Conservation (phyloP, 2,329 filamentous ascomycete genomes). For the Raffaelea deltoideospora region DNA sequence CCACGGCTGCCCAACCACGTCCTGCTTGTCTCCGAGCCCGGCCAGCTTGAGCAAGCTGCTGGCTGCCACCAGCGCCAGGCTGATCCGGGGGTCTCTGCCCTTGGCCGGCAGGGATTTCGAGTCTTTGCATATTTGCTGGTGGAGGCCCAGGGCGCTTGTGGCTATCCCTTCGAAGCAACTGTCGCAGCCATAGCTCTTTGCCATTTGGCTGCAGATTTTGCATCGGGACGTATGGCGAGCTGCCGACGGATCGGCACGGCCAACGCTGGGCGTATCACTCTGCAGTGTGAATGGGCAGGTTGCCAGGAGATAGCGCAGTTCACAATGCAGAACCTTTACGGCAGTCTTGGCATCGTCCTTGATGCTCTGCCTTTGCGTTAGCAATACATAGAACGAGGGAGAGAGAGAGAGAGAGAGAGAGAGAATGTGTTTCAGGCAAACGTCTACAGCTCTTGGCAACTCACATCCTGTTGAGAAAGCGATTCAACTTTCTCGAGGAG, state of each 20-base stretch:
- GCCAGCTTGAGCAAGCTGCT: constrained; percentile 16
- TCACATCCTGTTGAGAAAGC: not conserved
- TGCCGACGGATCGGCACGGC: not conserved
- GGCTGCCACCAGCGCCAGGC: constrained; percentile 17
- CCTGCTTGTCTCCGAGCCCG: constrained; percentile 7
- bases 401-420: too few relatives aligned
- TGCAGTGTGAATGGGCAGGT: constrained; percentile 17
- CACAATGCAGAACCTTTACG: constrained; percentile 21
- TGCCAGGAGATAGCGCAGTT: constrained; percentile 28
- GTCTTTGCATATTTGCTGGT: constrained; percentile 11
- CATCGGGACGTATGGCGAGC: constrained; percentile 3
- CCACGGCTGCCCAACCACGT: not conserved
- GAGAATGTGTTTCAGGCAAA: too few relatives aligned
- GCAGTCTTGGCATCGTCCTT: constrained; percentile 1
- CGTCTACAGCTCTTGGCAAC: not conserved
- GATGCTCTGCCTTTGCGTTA: too few relatives aligned
- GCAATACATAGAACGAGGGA: not conserved
- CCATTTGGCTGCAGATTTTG: constrained; percentile 9
- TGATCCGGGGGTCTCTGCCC: constrained; percentile 18
- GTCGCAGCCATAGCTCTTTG: constrained; percentile 2
- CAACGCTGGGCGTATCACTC: not conserved
- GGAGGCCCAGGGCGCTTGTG: constrained; percentile 8
- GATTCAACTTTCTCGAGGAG: constrained; percentile 16
- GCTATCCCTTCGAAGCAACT: constrained; percentile 10
- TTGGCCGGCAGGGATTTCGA: constrained; percentile 11